Evolutionary conservation across 495 filamentous ascomycete genomes (phyloP), one percentile per base, ranked within the genome.

Genomic region (Aspergillus homomorphus): DNA sequence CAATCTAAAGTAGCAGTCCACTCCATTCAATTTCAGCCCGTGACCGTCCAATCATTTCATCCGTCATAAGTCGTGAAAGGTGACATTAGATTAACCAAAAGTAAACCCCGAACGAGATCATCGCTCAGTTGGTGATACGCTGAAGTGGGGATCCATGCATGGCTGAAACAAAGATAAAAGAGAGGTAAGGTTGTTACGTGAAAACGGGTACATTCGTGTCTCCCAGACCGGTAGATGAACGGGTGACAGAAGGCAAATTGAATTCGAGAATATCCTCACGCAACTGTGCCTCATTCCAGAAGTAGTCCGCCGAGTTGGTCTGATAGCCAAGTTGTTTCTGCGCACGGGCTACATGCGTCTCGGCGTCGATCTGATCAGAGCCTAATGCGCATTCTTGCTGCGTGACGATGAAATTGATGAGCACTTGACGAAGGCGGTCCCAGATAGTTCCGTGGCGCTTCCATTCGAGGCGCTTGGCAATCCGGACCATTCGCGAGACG

Each of bases 391-490:
- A 69, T n/a, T 65, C 67, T 45, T 69, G 67, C 51, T 69, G 67
- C 2, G 64, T 64, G 19, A 61, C 19, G 12, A 69, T 33, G 41
- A 69, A 67, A 21, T 64, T 59, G 12, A 67, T 63, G 9, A 69
- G 49, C 2, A 66, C 53, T 22, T 58, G 50, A 5, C 67, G 67
- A n/a, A 69, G 45, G 12, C 60, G 54, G 53, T 69, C 62, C 67
- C 67, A 69, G 18, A 64, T 64, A 9, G 61, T 57, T n/a, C 67
- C 67, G 16, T 65, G 52, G 38, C 52, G 64, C 54, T 65, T 67
- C 67, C 67, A 69, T 58, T 69, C 67, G 19, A 69, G 59, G 9
- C 59, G 67, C 45, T 69, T 69, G 48, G 62, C 60, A 22, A 67
- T 58, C 9, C 67, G 64, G 15, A 69, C 55, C 67, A 69, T 69